Conservation (phyloP, 257 asterid species). For the Verbascum thapsus region DNA sequence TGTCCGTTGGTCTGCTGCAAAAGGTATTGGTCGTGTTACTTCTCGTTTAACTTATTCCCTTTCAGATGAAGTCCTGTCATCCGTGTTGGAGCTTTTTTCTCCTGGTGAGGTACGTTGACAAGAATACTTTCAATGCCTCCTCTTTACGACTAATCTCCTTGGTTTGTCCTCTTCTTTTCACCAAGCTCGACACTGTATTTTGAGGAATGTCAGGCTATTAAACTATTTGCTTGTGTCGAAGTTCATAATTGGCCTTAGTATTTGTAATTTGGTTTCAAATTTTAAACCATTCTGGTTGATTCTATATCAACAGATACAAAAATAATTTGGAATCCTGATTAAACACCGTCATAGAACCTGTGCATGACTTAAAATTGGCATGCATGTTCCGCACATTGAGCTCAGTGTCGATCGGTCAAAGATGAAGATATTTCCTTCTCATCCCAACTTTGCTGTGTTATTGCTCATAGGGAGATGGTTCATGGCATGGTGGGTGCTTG, state of each 20-base stretch:
- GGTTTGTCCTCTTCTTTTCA: background rate
- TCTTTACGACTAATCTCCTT: constrained; percentile 14
- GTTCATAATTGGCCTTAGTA: background rate
- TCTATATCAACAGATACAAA: constrained; percentile 14
- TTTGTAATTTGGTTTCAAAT: too few species aligned
- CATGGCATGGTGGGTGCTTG: constrained; percentile 99
- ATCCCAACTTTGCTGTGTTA: constrained; percentile 29
- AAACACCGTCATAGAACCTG: constrained; percentile 5
- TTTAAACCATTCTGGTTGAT: background rate
- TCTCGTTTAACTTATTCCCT: constrained; percentile 78
- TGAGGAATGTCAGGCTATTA: constrained; percentile 2
- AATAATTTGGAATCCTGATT: constrained; percentile 1
- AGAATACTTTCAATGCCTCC: constrained; percentile 18
- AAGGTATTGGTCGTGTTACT: constrained; percentile 92
- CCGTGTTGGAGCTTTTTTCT: constrained; percentile 91
- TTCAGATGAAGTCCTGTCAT: constrained; percentile 86
- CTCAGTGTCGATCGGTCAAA: constrained; percentile 10
- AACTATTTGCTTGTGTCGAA: constrained; percentile 11
- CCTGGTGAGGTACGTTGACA: constrained; percentile 76
- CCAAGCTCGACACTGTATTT: constrained; percentile 28
- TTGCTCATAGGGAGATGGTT: constrained; percentile 86
- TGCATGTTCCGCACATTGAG: constrained; percentile 12
- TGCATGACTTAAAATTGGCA: constrained; percentile 9
- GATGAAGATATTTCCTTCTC: constrained; percentile 21
- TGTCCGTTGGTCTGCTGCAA: constrained; percentile 99